phyloP scores from a whole-genome alignment of 2,329 filamentous ascomycete genomes.

The Aaosphaeria pasadenensis region DNA sequence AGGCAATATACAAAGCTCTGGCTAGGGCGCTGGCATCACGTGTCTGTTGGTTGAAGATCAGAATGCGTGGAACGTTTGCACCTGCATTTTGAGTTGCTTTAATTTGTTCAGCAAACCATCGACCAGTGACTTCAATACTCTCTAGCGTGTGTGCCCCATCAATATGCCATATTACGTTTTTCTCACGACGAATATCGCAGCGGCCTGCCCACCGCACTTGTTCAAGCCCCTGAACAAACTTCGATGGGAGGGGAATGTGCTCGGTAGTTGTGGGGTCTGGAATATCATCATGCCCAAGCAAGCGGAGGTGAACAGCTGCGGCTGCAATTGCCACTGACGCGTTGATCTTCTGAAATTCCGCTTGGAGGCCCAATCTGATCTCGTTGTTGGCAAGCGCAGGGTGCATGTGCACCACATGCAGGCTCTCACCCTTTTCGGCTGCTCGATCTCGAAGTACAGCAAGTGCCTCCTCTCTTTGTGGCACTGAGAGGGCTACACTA shows the following conservation, averaged over 20 bases:
- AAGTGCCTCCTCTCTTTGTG: slow-evolving; percentile 54
- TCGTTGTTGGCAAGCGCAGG: slow-evolving; percentile 42
- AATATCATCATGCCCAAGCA: slow-evolving; percentile 41
- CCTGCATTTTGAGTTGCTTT: slow-evolving; percentile 16
- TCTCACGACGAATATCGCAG: slow-evolving; percentile 64
- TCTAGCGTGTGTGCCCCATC: slow-evolving; percentile 88
- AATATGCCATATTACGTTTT: slow-evolving; percentile 68
- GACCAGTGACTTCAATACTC: slow-evolving; percentile 71
- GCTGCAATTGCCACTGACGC: slow-evolving; percentile 60
- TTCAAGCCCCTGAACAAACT: slow-evolving; percentile 64
- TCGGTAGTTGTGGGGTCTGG: slow-evolving; percentile 28
- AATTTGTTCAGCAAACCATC: slow-evolving; percentile 65
- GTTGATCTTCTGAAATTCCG: slow-evolving; percentile 62
- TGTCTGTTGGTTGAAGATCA: slow-evolving; percentile 94
- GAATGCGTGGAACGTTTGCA: slow-evolving; percentile 46
- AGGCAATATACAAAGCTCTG: slow-evolving; percentile 57
- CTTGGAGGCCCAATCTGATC: slow-evolving; percentile 57
- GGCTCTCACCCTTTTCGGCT: slow-evolving; percentile 43
- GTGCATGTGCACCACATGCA: slow-evolving; percentile 51
- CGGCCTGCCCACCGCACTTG: slow-evolving; percentile 69
- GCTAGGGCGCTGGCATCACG: slow-evolving; percentile 70
- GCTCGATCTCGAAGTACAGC: slow-evolving; percentile 57
- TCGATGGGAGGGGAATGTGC: slow-evolving; percentile 52
- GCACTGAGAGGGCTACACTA: slow-evolving; percentile 61
- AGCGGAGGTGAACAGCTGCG: slow-evolving; percentile 56